These are phyloP conservation scores for Aspergillus tubingensis DNA, from an alignment of 2,329 filamentous ascomycete genomes.

Conservation along the genomic window DNA sequence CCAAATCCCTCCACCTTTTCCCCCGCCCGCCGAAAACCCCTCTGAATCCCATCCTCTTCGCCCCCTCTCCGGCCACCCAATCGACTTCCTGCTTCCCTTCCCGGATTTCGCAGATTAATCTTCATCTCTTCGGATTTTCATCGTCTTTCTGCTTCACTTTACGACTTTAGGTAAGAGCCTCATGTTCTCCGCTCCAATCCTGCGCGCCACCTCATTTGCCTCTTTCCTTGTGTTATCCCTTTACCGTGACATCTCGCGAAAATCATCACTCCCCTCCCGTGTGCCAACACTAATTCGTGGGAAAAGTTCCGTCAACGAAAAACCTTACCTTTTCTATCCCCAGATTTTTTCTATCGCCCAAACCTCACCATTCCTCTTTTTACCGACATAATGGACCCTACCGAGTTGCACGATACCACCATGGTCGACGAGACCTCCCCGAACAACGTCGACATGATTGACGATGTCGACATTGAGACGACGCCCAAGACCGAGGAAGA, in stretches of 20 bases:
- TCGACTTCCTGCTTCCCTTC: constrained; percentile 8
- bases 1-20: constrained; percentile 27
- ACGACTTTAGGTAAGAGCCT: constrained; percentile 6
- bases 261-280: neutral
- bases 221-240: neutral
- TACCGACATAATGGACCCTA: constrained; percentile 58
- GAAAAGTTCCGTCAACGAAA: neutral
- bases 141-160: neutral
- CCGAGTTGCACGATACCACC: constrained; percentile 58
- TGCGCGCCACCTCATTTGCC: neutral
- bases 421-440: constrained; percentile 63
- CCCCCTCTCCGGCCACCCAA: constrained; percentile 15
- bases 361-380: neutral
- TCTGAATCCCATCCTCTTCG: constrained; percentile 25
- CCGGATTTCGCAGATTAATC: constrained; percentile 2
- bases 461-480: constrained; percentile 69
- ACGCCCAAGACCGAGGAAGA: constrained; percentile 94
- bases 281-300: neutral
- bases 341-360: neutral
- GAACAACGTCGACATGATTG: constrained; percentile 67
- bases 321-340: neutral
- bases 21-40: constrained; percentile 35
- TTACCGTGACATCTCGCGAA: constrained; percentile 7
- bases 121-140: neutral
- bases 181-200: neutral